Conservation (phyloP, 2,329 filamentous ascomycete genomes). For the Exophiala xenobiotica region DNA sequence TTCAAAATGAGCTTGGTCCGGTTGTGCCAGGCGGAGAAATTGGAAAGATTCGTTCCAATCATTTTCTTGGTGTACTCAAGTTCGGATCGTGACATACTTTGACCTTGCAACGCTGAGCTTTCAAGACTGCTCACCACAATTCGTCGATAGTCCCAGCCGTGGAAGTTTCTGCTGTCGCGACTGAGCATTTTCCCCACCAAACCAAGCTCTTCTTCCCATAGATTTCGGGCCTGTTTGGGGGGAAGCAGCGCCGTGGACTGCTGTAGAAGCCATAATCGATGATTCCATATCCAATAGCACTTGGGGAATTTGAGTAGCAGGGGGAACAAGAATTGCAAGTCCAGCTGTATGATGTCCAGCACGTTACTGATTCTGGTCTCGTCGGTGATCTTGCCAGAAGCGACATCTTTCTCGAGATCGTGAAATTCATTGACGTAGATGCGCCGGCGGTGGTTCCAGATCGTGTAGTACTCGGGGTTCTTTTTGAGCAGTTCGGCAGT, state of each 20-base stretch:
- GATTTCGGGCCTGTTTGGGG: constrained; percentile 52
- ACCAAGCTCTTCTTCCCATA: constrained; percentile 83
- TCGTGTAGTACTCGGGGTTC: constrained; percentile 51
- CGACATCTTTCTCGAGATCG: constrained; percentile 23
- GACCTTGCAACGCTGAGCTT: constrained; percentile 50
- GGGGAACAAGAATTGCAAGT: constrained; percentile 79
- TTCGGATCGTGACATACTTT: constrained; percentile 73
- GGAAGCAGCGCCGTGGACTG: constrained; percentile 67
- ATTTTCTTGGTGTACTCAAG: constrained; percentile 89
- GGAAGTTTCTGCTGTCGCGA: constrained; percentile 87
- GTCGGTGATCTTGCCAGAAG: constrained; percentile 30
- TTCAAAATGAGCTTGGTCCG: constrained; percentile 79
- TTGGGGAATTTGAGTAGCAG: constrained; percentile 85
- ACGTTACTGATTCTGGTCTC: constrained; percentile 36
- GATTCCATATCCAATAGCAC: constrained; percentile 99
- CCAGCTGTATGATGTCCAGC: constrained; percentile 62
- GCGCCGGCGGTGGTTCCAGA: constrained; percentile 62
- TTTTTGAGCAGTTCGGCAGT: constrained; percentile 45
- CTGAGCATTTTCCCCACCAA: constrained; percentile 85
- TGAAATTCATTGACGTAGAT: constrained; percentile 40
- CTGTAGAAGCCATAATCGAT: constrained; percentile 79
- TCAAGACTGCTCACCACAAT: constrained; percentile 76
- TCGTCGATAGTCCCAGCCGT: constrained; percentile 91
- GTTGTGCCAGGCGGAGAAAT: constrained; percentile 97
- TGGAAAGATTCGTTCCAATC: constrained; percentile 81